Evolutionary conservation across 2,329 filamentous ascomycete species (phyloP).

Genomic region (Calonectria crousiana): DNA sequence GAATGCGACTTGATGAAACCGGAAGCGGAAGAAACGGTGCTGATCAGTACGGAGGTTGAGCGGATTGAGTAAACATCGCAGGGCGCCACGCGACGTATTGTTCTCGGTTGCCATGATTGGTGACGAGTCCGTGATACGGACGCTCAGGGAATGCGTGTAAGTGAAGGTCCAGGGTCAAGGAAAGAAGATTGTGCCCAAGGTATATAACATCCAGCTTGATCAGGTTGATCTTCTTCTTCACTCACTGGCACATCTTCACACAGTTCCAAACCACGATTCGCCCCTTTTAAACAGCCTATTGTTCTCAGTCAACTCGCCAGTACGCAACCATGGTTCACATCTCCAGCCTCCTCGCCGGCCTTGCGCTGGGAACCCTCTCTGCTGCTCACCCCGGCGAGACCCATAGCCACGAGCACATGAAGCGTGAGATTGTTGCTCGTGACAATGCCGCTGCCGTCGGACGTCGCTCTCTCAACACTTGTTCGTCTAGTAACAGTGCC

Average conservation of each 20-base stretch:
- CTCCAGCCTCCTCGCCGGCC: conserved; percentile 1
- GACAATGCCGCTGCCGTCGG: conserved; percentile 25
- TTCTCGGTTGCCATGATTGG: conserved; percentile 10
- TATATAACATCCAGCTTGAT: not conserved
- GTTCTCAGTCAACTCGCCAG: not conserved
- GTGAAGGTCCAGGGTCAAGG: not conserved
- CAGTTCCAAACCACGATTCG: not conserved
- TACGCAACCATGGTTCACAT: not conserved
- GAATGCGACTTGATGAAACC: conserved; percentile 5
- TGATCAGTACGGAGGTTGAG: not conserved
- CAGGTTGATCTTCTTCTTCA: not conserved
- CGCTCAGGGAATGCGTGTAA: not conserved
- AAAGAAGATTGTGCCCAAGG: not conserved
- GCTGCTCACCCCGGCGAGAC: conserved; percentile 19
- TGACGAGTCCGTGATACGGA: not conserved
- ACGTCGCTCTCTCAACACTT: conserved; percentile 13
- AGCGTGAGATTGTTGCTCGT: conserved; percentile 21
- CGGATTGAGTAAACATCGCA: not conserved
- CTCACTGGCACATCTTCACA: not conserved
- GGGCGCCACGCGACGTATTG: not conserved
- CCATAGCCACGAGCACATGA: conserved; percentile 22
- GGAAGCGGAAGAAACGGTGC: conserved; percentile 3
- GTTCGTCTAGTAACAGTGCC: conserved; percentile 1
- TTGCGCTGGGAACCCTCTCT: conserved; percentile 10
- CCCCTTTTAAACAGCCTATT: not conserved